A percentile compares a stretch with the other conserved stretches of the same genome.
Conservation (phyloP, 164 flowering plant species). For the Malania oleifera region DNA sequence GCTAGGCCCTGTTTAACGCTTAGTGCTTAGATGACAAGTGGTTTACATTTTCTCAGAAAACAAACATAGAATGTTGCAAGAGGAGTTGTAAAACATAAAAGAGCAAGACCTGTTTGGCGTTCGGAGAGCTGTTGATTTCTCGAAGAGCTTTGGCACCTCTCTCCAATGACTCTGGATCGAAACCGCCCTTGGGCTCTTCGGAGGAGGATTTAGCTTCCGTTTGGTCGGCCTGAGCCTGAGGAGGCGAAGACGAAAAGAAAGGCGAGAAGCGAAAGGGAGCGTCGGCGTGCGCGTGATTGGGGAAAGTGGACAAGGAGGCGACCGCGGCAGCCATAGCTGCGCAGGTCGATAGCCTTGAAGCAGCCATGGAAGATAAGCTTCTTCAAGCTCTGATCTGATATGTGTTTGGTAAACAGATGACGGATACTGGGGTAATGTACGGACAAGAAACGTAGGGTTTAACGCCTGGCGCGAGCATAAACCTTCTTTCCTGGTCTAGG, state of each 20-base stretch:
- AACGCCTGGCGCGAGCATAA: neutral
- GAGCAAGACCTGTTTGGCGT: constrained; percentile 50
- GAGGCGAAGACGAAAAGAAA: constrained; percentile 31
- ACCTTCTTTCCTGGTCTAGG: neutral
- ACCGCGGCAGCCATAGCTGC: constrained; percentile 39
- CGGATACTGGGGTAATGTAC: neutral
- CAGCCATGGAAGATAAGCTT: constrained; percentile 23
- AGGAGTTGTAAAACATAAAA: too few relatives aligned
- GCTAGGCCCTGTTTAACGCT: too few relatives aligned
- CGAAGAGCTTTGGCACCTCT: constrained; percentile 77
- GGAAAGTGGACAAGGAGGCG: constrained; percentile 24
- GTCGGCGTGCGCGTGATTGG: constrained; percentile 40
- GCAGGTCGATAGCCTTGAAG: constrained; percentile 28
- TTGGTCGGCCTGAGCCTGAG: constrained; percentile 19
- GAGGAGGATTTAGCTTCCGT: constrained; percentile 21
- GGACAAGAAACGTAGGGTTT: neutral
- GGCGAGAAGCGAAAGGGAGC: constrained; percentile 39
- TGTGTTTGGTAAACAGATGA: neutral
- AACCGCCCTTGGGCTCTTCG: constrained; percentile 45
- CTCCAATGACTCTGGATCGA: constrained; percentile 66
- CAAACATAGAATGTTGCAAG: too few relatives aligned
- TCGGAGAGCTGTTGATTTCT: constrained; percentile 53
- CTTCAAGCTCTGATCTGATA: neutral
- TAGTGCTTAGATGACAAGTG: too few relatives aligned
- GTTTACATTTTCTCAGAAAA: too few relatives aligned